These are phyloP conservation scores for maize (Zea mays) DNA, from an alignment of 176 grass and related monocot genomes.

Conservation along the genomic window DNA sequence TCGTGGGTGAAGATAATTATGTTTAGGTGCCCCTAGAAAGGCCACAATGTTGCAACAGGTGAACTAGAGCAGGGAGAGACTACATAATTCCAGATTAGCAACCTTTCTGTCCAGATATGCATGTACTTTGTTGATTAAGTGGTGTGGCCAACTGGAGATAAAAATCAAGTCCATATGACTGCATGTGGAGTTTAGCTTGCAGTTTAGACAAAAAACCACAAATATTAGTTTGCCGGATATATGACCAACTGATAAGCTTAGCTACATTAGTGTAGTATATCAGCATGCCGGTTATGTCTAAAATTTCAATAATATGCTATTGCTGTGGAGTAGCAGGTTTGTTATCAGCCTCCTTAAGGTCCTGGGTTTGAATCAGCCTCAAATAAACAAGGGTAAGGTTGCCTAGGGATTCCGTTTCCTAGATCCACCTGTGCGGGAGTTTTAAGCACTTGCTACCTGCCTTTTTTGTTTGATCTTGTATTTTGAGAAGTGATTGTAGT, in stretches of 20 bases:
- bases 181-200: constrained; percentile 5
- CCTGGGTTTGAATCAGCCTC: no score
- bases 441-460: background rate
- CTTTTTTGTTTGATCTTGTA: background rate
- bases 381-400: no score
- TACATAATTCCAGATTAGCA: no score
- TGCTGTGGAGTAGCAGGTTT: background rate
- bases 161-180: background rate
- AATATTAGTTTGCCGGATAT: background rate
- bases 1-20: no score
- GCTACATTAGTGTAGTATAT: constrained; percentile 6
- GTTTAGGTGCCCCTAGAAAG: no score
- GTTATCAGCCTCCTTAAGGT: no score
- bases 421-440: background rate
- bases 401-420: background rate
- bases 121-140: no score
- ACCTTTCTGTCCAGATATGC: no score
- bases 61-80: no score
- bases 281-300: background rate
- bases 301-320: background rate
- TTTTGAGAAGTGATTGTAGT: background rate
- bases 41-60: no score
- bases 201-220: background rate
- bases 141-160: background rate
- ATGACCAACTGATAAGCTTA: background rate